Evolutionary conservation across 257 asterid genomes (phyloP), one percentile per base, ranked within the genome.

Genomic region (Mitragyna speciosa): DNA sequence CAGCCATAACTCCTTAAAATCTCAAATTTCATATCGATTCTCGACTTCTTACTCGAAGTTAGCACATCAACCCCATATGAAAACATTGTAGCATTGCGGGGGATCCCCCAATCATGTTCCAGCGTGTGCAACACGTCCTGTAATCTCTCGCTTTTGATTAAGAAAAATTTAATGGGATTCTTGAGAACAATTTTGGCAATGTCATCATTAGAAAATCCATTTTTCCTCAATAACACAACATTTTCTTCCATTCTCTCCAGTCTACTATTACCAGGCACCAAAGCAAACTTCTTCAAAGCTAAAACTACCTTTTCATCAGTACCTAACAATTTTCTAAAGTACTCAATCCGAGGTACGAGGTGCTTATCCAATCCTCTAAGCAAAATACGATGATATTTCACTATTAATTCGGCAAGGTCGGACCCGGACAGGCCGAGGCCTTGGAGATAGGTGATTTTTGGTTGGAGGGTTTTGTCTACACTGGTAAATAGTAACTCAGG

Each of bases 1-100:
- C 77, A 80, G 10, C 86, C 88, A 77, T 65, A 82, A 41, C 86
- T 79, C 79, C 78, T 82, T 33, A 82, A 82, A 56, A 85, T 11
- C 1, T 14, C 12, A 47, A 5, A 11, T 24, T 75, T 75, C 54
- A 24, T 12, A 3, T 75, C 78, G 1, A 79, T 16, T 31, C 39
- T 84, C 0, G 69, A 56, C 78, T 58, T 20, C 5, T 16, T 75
- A 7, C 3, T 49, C 3, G 72, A 39, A 8, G 58, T 11, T 20
- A 77, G 2, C 47, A 43, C 78, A 19, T 24, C 16, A 64, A 84
- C 39, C 1, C 30, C 66, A 3, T 59, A n/a, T 0, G 3, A 59
- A 24, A 24, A 59, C 66, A 51, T 14, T 1, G 5, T 1, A 11
- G 78, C 39, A 2, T 36, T 2, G 2, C 52, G 14, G 36, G 49